phyloP scores from a whole-genome alignment of 441 rosid species.

The Jatropha podagrica region DNA sequence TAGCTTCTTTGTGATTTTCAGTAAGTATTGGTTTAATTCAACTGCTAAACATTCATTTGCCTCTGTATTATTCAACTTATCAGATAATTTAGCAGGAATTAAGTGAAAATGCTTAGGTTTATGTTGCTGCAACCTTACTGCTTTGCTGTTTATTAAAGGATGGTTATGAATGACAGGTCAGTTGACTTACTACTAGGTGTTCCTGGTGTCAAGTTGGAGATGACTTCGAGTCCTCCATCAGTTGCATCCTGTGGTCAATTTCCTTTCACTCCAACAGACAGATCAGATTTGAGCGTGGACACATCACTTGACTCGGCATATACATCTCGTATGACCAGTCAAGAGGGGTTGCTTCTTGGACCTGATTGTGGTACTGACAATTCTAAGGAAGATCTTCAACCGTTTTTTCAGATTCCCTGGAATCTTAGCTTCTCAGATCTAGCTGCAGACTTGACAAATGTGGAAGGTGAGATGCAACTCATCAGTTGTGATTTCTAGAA shows the following conservation, averaged over 20 bases:
- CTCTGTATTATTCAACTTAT: background rate
- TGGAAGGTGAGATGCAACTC: conserved; percentile 28
- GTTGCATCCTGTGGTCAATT: conserved; percentile 27
- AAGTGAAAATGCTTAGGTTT: conserved; percentile 1
- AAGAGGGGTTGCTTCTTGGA: conserved; percentile 9
- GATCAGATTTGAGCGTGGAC: conserved; percentile 23
- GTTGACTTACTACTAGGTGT: background rate
- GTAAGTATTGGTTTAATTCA: background rate
- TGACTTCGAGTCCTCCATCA: conserved; percentile 28
- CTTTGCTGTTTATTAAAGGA: conserved; percentile 19
- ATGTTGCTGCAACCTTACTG: background rate
- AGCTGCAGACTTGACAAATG: conserved; percentile 21
- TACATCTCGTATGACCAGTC: conserved; percentile 18
- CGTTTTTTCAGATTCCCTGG: conserved; percentile 23
- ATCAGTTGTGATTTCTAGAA: background rate
- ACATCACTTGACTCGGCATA: conserved; percentile 27
- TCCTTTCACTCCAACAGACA: conserved; percentile 23
- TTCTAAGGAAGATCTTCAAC: background rate
- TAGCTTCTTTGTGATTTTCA: background rate
- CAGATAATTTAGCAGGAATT: background rate
- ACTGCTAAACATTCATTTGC: background rate
- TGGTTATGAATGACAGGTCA: conserved; percentile 22
- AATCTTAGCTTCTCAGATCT: conserved; percentile 29
- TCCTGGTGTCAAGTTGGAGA: conserved; percentile 24
- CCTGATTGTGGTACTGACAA: background rate